Evolutionary conservation across 2,329 filamentous ascomycete species (phyloP).

Genomic region (Scorias spongiosa): DNA sequence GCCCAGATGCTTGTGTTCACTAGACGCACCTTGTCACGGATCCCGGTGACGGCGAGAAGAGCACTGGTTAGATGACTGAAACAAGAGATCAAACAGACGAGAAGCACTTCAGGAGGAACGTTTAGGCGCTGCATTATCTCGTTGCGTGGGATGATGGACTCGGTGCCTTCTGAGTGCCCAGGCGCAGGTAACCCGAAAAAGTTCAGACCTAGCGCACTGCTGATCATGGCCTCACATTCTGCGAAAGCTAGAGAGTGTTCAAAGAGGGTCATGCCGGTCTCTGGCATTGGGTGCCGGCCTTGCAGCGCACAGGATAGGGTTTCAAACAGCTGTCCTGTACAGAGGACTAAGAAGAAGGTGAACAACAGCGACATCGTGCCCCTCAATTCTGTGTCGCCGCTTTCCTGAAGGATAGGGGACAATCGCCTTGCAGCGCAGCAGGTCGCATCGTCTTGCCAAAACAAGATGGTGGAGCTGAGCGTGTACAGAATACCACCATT

Average conservation of each 20-base stretch:
- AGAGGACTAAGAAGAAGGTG: constrained; percentile 56
- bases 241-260: constrained; percentile 93
- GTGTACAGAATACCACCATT: constrained; percentile 56
- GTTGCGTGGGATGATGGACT: constrained; percentile 13
- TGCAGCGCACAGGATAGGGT: constrained; percentile 78
- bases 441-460: constrained; percentile 56
- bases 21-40: constrained; percentile 67
- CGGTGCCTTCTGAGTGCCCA: constrained; percentile 12
- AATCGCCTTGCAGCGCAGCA: constrained; percentile 67
- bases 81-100: constrained; percentile 75
- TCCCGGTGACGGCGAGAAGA: constrained; percentile 60
- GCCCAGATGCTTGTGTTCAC: constrained; percentile 83
- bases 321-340: constrained; percentile 72
- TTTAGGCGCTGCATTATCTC: constrained; percentile 65
- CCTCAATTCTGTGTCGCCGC: constrained; percentile 37
- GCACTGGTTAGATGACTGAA: constrained; percentile 83
- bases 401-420: constrained; percentile 37
- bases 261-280: constrained; percentile 92
- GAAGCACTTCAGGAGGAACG: constrained; percentile 72
- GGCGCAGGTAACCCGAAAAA: constrained; percentile 42
- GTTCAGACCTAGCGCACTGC: constrained; percentile 61
- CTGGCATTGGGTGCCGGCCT: constrained; percentile 61
- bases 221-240: constrained; percentile 80
- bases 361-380: constrained; percentile 68
- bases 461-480: constrained; percentile 55